phyloP scores from a whole-genome alignment of 352 stramenopile species.

The Phytophthora pseudosyringae region DNA sequence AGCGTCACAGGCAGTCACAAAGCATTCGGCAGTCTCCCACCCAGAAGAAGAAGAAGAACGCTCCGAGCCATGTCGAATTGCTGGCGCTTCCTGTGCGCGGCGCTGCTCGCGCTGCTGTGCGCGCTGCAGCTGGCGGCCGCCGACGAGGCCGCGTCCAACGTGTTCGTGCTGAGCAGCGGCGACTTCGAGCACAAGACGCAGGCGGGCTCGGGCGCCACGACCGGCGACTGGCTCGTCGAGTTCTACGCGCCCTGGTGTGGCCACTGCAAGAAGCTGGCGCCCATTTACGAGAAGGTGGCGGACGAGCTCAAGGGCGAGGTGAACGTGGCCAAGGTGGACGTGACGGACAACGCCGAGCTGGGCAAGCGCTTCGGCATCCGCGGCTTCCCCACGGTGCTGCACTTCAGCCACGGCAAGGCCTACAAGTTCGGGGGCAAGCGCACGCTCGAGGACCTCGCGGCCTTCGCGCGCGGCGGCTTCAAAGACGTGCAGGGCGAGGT shows the following conservation, averaged over 20 bases:
- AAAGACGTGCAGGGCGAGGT: slow-evolving; percentile 48
- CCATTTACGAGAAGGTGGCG: slow-evolving; percentile 85
- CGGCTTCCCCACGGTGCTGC: slow-evolving; percentile 79
- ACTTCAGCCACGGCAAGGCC: slow-evolving; percentile 79
- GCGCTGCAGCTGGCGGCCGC: slow-evolving; percentile 28
- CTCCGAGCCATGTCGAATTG: slow-evolving; percentile 4
- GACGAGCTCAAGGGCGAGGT: slow-evolving; percentile 83
- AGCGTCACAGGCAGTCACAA: slow-evolving; percentile 8
- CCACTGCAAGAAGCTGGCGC: slow-evolving; percentile 84
- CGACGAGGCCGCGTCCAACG: slow-evolving; percentile 42
- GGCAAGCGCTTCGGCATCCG: slow-evolving; percentile 87
- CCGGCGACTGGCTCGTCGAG: slow-evolving; percentile 91
- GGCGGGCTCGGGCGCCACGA: slow-evolving; percentile 89
- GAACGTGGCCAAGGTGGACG: slow-evolving; percentile 93
- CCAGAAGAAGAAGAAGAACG: neutral
- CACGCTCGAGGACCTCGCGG: slow-evolving; percentile 59
- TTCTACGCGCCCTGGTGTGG: slow-evolving; percentile 90
- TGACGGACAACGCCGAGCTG: slow-evolving; percentile 74
- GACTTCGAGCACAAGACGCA: slow-evolving; percentile 93
- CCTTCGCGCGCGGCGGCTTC: slow-evolving; percentile 69
- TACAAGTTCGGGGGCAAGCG: slow-evolving; percentile 79
- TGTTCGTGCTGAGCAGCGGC: slow-evolving; percentile 64
- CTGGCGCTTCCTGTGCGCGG: slow-evolving; percentile 30
- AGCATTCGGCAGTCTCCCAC: neutral
- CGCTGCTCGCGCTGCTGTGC: slow-evolving; percentile 35